phyloP scores from a whole-genome alignment of 306 rosid species.

The Dryas octopetala region DNA sequence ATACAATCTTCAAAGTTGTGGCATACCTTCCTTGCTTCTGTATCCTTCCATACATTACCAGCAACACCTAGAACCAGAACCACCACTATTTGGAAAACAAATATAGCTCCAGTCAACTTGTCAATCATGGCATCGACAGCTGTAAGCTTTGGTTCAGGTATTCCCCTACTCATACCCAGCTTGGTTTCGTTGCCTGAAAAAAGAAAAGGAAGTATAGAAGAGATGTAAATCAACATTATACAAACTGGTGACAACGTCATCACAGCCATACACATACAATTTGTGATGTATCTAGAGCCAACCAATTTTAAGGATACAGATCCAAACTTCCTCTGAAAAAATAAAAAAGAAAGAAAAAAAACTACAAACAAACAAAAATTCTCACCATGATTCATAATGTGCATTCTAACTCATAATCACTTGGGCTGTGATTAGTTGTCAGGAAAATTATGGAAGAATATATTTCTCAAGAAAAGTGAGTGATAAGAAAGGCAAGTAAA shows the following conservation, averaged over 20 bases:
- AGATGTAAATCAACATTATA: conserved; percentile 18
- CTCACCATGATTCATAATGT: background rate
- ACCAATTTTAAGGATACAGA: background rate
- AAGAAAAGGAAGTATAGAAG: conserved; percentile 18
- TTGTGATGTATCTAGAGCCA: background rate
- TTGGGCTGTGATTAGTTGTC: background rate
- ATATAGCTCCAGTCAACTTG: conserved; percentile 98
- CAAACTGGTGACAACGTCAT: conserved; percentile 6
- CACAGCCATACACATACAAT: background rate
- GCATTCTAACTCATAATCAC: background rate
- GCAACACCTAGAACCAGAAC: conserved; percentile 95
- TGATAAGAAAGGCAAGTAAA: background rate
- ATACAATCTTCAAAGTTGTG: conserved; percentile 19
- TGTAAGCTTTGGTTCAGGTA: conserved; percentile 98
- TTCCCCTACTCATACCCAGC: conserved; percentile 97
- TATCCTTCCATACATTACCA: conserved; percentile 97
- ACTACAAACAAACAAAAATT: no score
- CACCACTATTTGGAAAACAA: conserved; percentile 93
- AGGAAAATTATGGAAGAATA: background rate
- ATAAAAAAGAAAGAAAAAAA: background rate
- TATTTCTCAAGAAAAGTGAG: background rate
- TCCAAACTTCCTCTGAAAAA: background rate
- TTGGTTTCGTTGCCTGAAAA: conserved; percentile 93
- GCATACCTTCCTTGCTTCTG: conserved; percentile 91
- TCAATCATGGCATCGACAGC: conserved; percentile 97